Conservation (phyloP, 148 eudicot species). For the Hydrangea macrophylla region DNA sequence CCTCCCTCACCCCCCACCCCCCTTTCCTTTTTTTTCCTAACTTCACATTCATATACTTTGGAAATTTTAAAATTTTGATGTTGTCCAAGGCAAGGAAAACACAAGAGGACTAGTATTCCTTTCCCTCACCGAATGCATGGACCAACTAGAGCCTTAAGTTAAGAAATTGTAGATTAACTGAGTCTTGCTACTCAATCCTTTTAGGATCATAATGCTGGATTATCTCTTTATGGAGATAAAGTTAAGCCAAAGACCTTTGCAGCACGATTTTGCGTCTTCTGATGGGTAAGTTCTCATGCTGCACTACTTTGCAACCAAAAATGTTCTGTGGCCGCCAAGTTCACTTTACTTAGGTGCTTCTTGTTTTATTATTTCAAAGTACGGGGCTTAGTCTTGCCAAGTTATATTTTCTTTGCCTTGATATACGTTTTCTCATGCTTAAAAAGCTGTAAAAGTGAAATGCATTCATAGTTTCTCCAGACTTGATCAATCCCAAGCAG, state of each 20-base stretch:
- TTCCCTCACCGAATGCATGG: too few relatives aligned
- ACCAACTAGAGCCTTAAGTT: too few relatives aligned
- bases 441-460: background rate
- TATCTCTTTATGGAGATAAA: slow-evolving; percentile 92
- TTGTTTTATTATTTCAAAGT: background rate
- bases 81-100: too few relatives aligned
- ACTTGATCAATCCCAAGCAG: background rate
- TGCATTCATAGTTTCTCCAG: background rate
- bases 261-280: slow-evolving; percentile 81
- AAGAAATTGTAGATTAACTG: background rate
- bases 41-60: too few relatives aligned
- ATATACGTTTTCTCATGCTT: background rate
- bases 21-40: too few relatives aligned
- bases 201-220: slow-evolving; percentile 84
- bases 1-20: too few relatives aligned
- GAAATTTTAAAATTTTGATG: too few relatives aligned
- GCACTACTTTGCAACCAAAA: too few relatives aligned
- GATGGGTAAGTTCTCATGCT: slow-evolving; percentile 63
- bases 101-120: too few relatives aligned
- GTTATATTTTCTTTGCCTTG: background rate
- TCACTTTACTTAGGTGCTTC: background rate
- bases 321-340: too few relatives aligned
- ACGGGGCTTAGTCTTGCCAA: background rate
- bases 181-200: background rate
- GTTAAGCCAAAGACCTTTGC: slow-evolving; percentile 89